Conservation (phyloP, 352 stramenopile species). For the Phytophthora colocasiae region DNA sequence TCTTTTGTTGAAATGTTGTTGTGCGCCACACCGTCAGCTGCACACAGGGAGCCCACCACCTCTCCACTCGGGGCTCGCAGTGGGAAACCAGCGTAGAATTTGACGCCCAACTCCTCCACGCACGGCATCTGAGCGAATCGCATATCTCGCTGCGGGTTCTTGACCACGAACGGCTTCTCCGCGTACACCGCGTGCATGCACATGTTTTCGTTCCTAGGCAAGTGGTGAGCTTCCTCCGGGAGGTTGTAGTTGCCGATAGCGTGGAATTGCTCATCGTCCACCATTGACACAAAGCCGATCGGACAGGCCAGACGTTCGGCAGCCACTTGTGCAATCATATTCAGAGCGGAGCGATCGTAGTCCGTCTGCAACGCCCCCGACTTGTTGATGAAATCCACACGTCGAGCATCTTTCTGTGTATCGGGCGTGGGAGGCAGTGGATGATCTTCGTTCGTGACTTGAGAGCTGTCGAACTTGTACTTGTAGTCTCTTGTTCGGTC, state of each 20-base stretch:
- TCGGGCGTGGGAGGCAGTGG: conserved; percentile 55
- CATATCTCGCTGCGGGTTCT: conserved; percentile 72
- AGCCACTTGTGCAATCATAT: conserved; percentile 63
- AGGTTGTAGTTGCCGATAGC: conserved; percentile 56
- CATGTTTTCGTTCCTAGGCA: conserved; percentile 61
- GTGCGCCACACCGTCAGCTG: conserved; percentile 48
- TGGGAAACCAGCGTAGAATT: conserved; percentile 75
- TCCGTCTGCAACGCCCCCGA: conserved; percentile 46
- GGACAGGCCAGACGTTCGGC: conserved; percentile 60
- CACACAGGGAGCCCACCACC: conserved; percentile 56
- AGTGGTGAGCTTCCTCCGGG: conserved; percentile 30
- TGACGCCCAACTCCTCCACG: conserved; percentile 53
- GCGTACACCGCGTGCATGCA: conserved; percentile 67
- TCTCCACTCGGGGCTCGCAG: conserved; percentile 52
- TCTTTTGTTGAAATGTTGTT: conserved; percentile 69
- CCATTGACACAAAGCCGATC: conserved; percentile 67
- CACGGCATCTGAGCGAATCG: conserved; percentile 62
- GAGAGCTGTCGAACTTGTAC: conserved; percentile 46
- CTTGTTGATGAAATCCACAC: conserved; percentile 54
- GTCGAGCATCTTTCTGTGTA: conserved; percentile 44
- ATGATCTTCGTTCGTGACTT: conserved; percentile 45
- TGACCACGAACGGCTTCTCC: conserved; percentile 67
- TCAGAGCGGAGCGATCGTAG: conserved; percentile 58
- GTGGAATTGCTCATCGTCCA: conserved; percentile 61
- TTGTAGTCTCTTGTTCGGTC: conserved; percentile 58